Evolutionary conservation across 2,329 filamentous ascomycete genomes (phyloP).

Genomic region (Microascus cirrosus): DNA sequence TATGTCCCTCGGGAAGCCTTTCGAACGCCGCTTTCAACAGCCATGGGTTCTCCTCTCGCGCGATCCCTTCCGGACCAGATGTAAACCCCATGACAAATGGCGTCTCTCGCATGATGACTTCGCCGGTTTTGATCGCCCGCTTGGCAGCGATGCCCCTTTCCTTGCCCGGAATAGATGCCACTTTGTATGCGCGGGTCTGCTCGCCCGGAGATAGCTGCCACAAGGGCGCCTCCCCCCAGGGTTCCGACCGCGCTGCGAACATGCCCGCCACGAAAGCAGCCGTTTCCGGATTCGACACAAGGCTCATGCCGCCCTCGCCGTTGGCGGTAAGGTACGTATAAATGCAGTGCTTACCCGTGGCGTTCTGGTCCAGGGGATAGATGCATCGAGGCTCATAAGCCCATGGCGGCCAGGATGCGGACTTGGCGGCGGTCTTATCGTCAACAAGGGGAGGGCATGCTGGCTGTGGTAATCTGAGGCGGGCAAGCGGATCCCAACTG

Average conservation of each 20-base stretch:
- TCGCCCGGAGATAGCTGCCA: slow-evolving; percentile 2
- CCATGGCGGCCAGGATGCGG: neutral
- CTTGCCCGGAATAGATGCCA: slow-evolving; percentile 17
- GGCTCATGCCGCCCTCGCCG: slow-evolving; percentile 17
- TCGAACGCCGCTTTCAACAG: slow-evolving; percentile 15
- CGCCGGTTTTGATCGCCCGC: slow-evolving; percentile 17
- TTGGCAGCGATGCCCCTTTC: slow-evolving; percentile 22
- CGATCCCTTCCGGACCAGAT: slow-evolving; percentile 6
- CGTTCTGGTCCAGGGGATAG: neutral
- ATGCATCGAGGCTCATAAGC: neutral
- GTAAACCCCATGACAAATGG: slow-evolving; percentile 14
- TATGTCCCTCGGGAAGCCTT: slow-evolving; percentile 13
- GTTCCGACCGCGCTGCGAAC: slow-evolving; percentile 7
- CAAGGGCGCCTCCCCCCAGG: slow-evolving; percentile 1
- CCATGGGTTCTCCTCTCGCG: slow-evolving; percentile 2
- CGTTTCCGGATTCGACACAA: slow-evolving; percentile 20
- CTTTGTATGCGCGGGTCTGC: slow-evolving; percentile 11
- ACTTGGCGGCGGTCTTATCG: neutral
- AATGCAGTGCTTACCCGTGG: slow-evolving; percentile 10
- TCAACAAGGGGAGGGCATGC: neutral
- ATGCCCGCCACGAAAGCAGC: slow-evolving; percentile 17
- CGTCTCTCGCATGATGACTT: slow-evolving; percentile 22
- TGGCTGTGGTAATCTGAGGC: neutral
- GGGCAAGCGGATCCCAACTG: neutral
- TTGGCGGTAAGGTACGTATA: slow-evolving; percentile 13